Conservation (phyloP, 768 basidiomycete species). For the Imleria badia region DNA sequence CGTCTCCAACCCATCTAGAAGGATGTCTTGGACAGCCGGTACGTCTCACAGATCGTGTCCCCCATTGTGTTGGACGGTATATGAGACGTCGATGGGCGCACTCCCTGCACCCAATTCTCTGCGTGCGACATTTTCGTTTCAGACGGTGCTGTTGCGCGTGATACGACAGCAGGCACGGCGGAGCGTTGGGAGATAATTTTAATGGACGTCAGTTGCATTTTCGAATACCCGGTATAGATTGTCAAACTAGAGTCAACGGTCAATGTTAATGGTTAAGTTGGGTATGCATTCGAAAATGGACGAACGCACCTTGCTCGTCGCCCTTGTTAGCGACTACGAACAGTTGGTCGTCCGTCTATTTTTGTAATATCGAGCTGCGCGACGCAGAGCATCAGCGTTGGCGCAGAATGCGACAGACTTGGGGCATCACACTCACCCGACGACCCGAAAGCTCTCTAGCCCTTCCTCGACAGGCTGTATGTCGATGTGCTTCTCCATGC, state of each 20-base stretch:
- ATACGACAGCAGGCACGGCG: slow-evolving; percentile 80
- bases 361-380: slow-evolving; percentile 59
- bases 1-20: slow-evolving; percentile 41
- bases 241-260: slow-evolving; percentile 48
- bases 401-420: neutral
- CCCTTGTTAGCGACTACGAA: slow-evolving; percentile 81
- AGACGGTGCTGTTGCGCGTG: slow-evolving; percentile 39
- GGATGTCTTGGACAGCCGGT: slow-evolving; percentile 34
- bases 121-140: slow-evolving; percentile 49
- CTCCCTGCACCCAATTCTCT: slow-evolving; percentile 68
- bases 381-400: neutral
- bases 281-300: too few relatives aligned
- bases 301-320: slow-evolving; percentile 60
- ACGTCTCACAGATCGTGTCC: slow-evolving; percentile 62
- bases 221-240: slow-evolving; percentile 44
- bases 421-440: slow-evolving; percentile 53
- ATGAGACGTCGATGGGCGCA: slow-evolving; percentile 59
- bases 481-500: slow-evolving; percentile 92
- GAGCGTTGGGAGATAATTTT: slow-evolving; percentile 85
- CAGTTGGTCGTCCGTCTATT: slow-evolving; percentile 68
- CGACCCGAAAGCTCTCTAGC: slow-evolving; percentile 68
- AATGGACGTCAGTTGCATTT: slow-evolving; percentile 57
- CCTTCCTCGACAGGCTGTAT: slow-evolving; percentile 75
- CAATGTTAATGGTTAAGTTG: too few relatives aligned
- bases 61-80: slow-evolving; percentile 68